Conservation (phyloP, 768 basidiomycete genomes). For the Phanerodontia chrysosporium region DNA sequence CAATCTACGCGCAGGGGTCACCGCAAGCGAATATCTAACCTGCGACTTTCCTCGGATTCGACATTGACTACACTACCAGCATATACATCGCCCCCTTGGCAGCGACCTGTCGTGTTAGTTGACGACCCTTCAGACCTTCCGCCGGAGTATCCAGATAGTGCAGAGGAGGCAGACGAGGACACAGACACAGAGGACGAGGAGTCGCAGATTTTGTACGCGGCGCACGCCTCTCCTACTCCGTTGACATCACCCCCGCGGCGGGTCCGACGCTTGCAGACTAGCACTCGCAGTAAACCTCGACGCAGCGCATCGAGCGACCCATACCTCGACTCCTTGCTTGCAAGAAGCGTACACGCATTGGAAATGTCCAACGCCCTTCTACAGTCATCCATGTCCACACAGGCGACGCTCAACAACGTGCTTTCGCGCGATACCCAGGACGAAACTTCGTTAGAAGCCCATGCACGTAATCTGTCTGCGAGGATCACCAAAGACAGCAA, state of each 20-base stretch:
- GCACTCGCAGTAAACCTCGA: conserved; percentile 21
- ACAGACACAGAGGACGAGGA: conserved; percentile 40
- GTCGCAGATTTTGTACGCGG: conserved; percentile 19
- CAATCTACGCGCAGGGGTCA: conserved; percentile 30
- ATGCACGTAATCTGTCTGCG: conserved; percentile 49
- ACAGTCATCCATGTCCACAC: conserved; percentile 71
- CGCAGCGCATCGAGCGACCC: conserved; percentile 39
- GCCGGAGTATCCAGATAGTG: conserved; percentile 73
- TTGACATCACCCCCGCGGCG: conserved; percentile 33
- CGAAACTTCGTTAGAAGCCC: conserved; percentile 43
- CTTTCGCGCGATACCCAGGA: conserved; percentile 41
- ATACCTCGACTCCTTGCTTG: conserved; percentile 72
- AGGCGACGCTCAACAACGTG: conserved; percentile 48
- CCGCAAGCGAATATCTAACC: conserved; percentile 52
- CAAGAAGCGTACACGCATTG: conserved; percentile 78
- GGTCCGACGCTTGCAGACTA: conserved; percentile 24
- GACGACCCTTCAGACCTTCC: conserved; percentile 51
- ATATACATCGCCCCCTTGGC: conserved; percentile 43
- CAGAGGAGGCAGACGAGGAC: conserved; percentile 74
- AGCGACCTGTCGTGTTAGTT: conserved; percentile 19
- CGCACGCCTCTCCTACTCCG: conserved; percentile 25
- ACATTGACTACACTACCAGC: conserved; percentile 56
- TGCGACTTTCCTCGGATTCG: conserved; percentile 63
- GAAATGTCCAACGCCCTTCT: conserved; percentile 82
- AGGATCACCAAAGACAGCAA: conserved; percentile 44